Base-by-base conservation (phyloP, 352 stramenopile species). In the Achlya hypogyna region DNA sequence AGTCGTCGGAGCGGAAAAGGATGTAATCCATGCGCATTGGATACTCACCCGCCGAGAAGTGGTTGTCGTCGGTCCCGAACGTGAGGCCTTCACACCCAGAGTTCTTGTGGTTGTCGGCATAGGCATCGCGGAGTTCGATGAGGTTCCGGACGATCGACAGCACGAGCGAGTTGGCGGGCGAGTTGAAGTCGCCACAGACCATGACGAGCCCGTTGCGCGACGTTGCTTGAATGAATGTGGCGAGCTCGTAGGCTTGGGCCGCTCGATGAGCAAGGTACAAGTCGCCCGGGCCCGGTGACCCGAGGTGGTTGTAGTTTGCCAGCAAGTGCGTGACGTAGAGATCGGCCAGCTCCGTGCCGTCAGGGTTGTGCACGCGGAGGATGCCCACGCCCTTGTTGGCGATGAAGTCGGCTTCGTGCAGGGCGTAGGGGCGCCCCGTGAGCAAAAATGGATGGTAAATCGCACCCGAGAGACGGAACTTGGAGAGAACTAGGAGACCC, bases 11-110 rank as follows among this genome's bases (percentile, higher is more conserved):
- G 10, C 51, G 32, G 29, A 69, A 92, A 54, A 92, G 74, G 23
- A 92, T 72, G 58, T 92, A 92, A 63, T 92, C 84, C 84, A 92
- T 92, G 23, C 84, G 79, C 84, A 92, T 92, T 1, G 84, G 84
- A 69, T 89, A 78, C 12, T 92, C 84, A 1, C 84, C 81, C 62
- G 88, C 76, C 52, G 81, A 90, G 65, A 82, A 92, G 62, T 88
- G 86, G 74, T 92, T 92, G 65, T 92, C 84, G 20, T 78, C 78
- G 1, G 81, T 84, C 4, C 80, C 84, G 53, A 92, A 92, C 45
- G 84, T 90, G 51, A 86, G 63, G 5, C 84, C 84, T 22, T 27
- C 60, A 20, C 49, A 56, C 10, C n/a, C 49, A 49, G 86, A 73
- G 60, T 79, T 70, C 22, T 69, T 78, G 58, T 89, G 87, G 53